Base-by-base conservation (phyloP, 2,329 filamentous ascomycete species). In the Cladosporium cucumerinum region DNA sequence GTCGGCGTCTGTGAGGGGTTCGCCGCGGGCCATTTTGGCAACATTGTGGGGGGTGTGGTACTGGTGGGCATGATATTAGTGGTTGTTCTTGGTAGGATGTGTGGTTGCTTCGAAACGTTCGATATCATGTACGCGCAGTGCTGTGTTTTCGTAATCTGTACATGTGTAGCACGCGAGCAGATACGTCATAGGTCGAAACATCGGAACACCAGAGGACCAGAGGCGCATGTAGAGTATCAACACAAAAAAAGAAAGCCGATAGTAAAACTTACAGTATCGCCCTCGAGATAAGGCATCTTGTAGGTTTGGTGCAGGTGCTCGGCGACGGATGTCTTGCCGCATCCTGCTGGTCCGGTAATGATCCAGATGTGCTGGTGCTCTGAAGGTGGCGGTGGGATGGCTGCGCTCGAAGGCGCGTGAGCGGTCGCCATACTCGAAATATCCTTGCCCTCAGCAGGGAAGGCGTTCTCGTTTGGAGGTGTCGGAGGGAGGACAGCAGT, bases 1-100 rank as follows among this genome's bases (percentile, higher is more conserved):
- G 79, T 99, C 95, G 66, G 88, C 89, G 75, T 99, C 95, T 64
- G 91, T 96, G 39, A 99, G 84, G 2, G 95, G 93, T 64, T 87
- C 88, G 70, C 92, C 92, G 70, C 84, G 84, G 74, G 86, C 84
- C 95, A 99, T 99, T 80, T 98, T 99, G 63, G 93, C 89, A 36
- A 84, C 80, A 66, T 84, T 83, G 12, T 77, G 73, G 39, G 78
- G 76, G 1, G 82, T 81, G 71, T 85, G 82, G 70, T 78, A 83
- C 81, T 83, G 51, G 1, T 36, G 10, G 36, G 7, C 48, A 52
- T 25, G n/a, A 34, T 34, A 12, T 34, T 34, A 34, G 48, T 36
- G 34, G n/a, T 5, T 57, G 43, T 23, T n/a, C 25, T 16, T 12
- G 30, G 25, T 46, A 46, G 16, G 5, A 8, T 16, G 11, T 36